phyloP scores from a whole-genome alignment of 2,329 filamentous ascomycete genomes.

The Colletotrichum eleusines region DNA sequence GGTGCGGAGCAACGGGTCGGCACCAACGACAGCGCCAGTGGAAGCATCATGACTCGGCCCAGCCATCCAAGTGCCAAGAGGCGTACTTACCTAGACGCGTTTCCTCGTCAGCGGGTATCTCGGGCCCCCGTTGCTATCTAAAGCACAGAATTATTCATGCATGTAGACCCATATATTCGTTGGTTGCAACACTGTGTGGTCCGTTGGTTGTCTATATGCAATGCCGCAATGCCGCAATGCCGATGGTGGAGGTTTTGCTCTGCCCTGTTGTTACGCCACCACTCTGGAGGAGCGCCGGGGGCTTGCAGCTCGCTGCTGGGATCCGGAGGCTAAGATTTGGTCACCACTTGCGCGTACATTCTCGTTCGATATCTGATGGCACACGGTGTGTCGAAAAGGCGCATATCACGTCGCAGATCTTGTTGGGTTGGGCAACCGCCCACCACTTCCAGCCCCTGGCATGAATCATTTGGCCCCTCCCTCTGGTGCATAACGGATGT shows the following conservation, averaged over 20 bases:
- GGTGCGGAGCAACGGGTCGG: conserved; percentile 14
- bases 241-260: conserved; percentile 10
- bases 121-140: not conserved
- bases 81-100: not conserved
- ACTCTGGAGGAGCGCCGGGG: not conserved
- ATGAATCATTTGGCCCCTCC: conserved; percentile 2
- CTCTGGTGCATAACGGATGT: not conserved
- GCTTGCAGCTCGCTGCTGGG: conserved; percentile 2
- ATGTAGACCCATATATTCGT: not conserved
- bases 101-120: not conserved
- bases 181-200: not conserved
- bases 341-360: conserved; percentile 3
- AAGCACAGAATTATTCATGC: conserved; percentile 9
- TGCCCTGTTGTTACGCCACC: not conserved
- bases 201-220: not conserved
- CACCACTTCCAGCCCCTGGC: conserved; percentile 4
- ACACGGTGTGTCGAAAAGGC: not conserved
- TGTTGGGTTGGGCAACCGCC: conserved; percentile 6
- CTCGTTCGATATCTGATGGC: not conserved
- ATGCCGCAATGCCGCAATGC: conserved; percentile 24
- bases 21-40: conserved; percentile 28
- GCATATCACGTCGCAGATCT: not conserved
- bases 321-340: conserved; percentile 14
- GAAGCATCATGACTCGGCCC: conserved; percentile 35
- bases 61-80: not conserved